phyloP scores from a whole-genome alignment of 1,284 basidiomycete species.

The Ceratorhiza oryzae-sativae region DNA sequence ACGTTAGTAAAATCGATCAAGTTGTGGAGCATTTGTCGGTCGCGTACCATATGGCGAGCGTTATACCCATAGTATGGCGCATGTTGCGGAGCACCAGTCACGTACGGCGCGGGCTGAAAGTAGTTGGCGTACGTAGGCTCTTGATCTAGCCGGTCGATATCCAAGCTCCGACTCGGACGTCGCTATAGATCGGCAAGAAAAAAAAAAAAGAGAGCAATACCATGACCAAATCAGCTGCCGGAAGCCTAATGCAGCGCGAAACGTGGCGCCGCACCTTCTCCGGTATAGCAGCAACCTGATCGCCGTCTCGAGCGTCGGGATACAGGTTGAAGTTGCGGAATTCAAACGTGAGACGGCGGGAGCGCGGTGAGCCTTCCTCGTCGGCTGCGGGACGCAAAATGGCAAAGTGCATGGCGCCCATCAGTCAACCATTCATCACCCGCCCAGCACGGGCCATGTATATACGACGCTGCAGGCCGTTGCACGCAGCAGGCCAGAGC shows the following conservation, averaged over 20 bases:
- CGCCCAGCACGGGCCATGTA: not conserved
- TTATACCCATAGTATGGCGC: constrained; percentile 15
- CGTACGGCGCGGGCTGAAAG: not conserved
- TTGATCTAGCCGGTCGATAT: constrained; percentile 11
- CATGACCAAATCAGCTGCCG: not conserved
- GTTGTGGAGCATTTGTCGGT: constrained; percentile 4
- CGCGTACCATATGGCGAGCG: constrained; percentile 23
- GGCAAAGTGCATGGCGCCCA: constrained; percentile 9
- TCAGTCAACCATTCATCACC: constrained; percentile 22
- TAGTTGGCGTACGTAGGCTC: constrained; percentile 26
- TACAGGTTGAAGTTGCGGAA: constrained; percentile 39
- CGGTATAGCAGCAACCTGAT: not conserved
- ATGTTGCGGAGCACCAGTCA: not conserved
- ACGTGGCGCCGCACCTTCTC: constrained; percentile 40
- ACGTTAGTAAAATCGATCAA: not conserved
- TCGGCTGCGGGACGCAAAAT: constrained; percentile 26
- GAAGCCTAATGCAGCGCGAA: constrained; percentile 19
- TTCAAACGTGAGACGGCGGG: constrained; percentile 36
- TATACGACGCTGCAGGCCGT: not conserved
- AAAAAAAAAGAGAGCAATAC: not conserved
- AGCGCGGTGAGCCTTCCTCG: constrained; percentile 38
- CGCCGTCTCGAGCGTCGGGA: constrained; percentile 29
- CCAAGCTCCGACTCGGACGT: constrained; percentile 32
- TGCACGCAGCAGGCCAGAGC: not conserved
- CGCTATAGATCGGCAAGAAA: constrained; percentile 7